phyloP scores from a whole-genome alignment of 306 rosid genomes.

The Castanea sativa region DNA sequence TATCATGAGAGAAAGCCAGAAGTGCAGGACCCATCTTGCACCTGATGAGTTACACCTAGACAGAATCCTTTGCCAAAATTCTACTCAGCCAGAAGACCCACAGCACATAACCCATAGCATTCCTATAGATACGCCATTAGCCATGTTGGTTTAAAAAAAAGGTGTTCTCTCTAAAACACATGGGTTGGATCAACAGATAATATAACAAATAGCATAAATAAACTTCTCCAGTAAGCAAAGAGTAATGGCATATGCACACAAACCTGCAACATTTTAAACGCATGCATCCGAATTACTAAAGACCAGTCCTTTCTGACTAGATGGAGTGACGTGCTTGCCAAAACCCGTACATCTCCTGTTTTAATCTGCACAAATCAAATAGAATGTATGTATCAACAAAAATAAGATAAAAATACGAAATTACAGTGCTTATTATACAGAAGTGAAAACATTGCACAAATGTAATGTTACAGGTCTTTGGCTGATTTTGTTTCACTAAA shows the following conservation, averaged over 20 bases:
- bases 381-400: conserved; percentile 12
- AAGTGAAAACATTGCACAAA: background rate
- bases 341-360: conserved; percentile 61
- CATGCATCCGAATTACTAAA: conserved; percentile 92
- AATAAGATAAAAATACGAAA: conserved; percentile 6
- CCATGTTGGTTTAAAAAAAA: background rate
- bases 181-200: background rate
- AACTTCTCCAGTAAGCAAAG: conserved; percentile 13
- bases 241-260: conserved; percentile 12
- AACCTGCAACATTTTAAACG: conserved; percentile 97
- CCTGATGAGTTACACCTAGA: background rate
- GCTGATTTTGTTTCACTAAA: background rate
- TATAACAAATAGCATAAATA: background rate
- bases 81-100: background rate
- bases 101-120: background rate
- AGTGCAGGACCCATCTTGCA: background rate
- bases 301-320: conserved; percentile 86
- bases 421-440: background rate
- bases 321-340: conserved; percentile 73
- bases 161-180: background rate
- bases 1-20: background rate
- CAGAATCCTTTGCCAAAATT: background rate
- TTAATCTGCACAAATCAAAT: conserved; percentile 53
- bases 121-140: background rate
- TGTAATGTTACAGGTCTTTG: background rate